Conservation (phyloP, 495 filamentous ascomycete species). For the Delitschia confertaspora region DNA sequence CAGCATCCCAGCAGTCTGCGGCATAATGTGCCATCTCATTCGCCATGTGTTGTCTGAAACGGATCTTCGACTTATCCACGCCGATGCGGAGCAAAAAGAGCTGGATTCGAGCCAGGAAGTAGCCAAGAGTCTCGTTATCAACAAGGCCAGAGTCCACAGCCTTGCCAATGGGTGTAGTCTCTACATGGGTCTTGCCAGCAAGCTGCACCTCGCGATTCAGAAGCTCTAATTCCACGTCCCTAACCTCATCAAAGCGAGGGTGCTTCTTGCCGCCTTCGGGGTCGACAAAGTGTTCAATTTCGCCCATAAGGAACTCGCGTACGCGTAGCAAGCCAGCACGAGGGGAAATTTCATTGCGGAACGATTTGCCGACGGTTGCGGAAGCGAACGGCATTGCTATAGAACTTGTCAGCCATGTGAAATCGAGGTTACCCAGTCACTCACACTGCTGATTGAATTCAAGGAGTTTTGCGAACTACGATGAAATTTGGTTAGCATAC, state of each 20-base stretch:
- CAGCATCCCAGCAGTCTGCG: constrained; percentile 77
- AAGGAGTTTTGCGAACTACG: constrained; percentile 69
- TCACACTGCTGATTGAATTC: constrained; percentile 65
- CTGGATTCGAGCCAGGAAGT: constrained; percentile 73
- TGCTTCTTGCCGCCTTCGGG: constrained; percentile 66
- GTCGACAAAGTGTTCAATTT: constrained; percentile 76
- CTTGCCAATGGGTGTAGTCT: constrained; percentile 55
- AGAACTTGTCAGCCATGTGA: no score
- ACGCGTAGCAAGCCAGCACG: constrained; percentile 58
- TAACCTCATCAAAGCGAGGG: constrained; percentile 57
- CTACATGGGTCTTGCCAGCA: constrained; percentile 54
- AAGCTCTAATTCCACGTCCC: constrained; percentile 55
- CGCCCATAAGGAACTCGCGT: constrained; percentile 67
- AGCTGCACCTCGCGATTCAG: constrained; percentile 65
- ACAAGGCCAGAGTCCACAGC: constrained; percentile 60
- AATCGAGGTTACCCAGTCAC: no score
- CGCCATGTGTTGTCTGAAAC: constrained; percentile 78
- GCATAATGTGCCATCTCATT: constrained; percentile 83
- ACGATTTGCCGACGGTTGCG: constrained; percentile 68
- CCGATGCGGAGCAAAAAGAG: constrained; percentile 64
- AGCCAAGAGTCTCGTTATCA: constrained; percentile 81
- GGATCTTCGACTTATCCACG: constrained; percentile 59
- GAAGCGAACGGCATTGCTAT: constrained; percentile 72
- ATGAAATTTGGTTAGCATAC: no score
- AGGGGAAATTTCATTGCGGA: constrained; percentile 66